Evolutionary conservation across 345 rosid species (phyloP).

Genomic region (Arabis hirsuta): DNA sequence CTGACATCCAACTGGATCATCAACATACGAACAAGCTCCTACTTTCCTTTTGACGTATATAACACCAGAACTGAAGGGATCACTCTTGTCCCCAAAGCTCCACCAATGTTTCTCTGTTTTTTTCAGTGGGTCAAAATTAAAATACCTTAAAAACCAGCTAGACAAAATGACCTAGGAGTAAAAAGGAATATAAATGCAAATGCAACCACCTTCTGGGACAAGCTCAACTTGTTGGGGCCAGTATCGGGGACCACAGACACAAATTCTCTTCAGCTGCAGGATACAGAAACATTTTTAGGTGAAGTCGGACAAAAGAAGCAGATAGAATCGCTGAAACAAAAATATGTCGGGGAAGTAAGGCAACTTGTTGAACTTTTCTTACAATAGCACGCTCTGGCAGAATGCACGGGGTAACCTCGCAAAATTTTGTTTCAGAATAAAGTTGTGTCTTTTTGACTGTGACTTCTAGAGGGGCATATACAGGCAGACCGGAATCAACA

Average conservation of each 20-base stretch:
- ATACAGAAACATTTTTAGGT: conserved; percentile 42
- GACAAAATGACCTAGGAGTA: conserved; percentile 5
- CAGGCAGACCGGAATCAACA: conserved; percentile 94
- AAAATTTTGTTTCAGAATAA: conserved; percentile 86
- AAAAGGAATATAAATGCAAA: conserved; percentile 11
- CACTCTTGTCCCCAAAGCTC: conserved; percentile 69
- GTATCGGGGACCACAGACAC: conserved; percentile 95
- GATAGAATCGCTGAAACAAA: conserved; percentile 6
- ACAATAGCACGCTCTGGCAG: conserved; percentile 94
- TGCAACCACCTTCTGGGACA: conserved; percentile 71
- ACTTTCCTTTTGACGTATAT: conserved; percentile 89
- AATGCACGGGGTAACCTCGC: conserved; percentile 92
- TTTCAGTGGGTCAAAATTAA: conserved; percentile 25
- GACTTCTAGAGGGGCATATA: conserved; percentile 90
- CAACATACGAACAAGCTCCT: conserved; percentile 96
- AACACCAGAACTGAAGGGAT: conserved; percentile 85
- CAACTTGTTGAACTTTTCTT: conserved; percentile 47
- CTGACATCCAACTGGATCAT: conserved; percentile 94
- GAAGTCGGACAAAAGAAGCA: conserved; percentile 19
- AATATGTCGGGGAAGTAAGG: conserved; percentile 24
- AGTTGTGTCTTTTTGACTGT: conserved; percentile 77
- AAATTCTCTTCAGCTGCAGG: conserved; percentile 76
- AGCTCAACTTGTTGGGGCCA: conserved; percentile 93
- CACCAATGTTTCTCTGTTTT: conserved; percentile 88
- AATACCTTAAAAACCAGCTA: conserved; percentile 2